Evolutionary conservation across 139 green algal genomes (phyloP).

Genomic region (Chlorella sp.): DNA sequence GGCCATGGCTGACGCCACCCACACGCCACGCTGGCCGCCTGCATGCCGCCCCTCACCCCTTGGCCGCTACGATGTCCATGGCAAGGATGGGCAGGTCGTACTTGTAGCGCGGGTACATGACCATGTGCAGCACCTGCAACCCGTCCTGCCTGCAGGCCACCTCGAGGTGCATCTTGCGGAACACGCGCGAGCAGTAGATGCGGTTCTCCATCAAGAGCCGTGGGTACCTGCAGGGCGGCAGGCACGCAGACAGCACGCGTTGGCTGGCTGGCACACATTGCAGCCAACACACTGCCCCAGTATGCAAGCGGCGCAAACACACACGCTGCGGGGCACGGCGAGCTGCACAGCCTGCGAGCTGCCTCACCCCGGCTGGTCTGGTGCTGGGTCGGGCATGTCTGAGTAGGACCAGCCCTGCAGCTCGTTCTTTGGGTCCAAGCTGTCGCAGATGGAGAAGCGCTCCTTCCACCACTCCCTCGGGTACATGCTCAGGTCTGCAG

Average conservation of each 20-base stretch:
- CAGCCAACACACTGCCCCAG: neutral
- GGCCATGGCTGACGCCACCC: no score
- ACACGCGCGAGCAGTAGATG: conserved; percentile 57
- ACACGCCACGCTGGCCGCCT: no score
- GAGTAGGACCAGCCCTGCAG: conserved; percentile 34
- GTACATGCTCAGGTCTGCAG: conserved; percentile 48
- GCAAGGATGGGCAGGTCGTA: conserved; percentile 75
- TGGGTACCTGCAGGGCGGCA: conserved; percentile 45
- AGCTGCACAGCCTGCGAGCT: neutral
- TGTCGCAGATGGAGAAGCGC: conserved; percentile 52
- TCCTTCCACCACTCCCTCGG: conserved; percentile 45
- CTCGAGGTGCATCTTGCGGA: conserved; percentile 83
- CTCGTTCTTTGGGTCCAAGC: conserved; percentile 43
- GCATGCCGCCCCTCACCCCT: conserved; percentile 5
- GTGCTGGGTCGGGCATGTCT: conserved; percentile 45
- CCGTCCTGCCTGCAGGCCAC: conserved; percentile 59
- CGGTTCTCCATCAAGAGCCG: conserved; percentile 73
- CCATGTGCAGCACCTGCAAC: conserved; percentile 73
- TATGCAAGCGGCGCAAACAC: neutral
- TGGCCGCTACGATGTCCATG: conserved; percentile 63
- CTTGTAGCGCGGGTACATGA: conserved; percentile 62
- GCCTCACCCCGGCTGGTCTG: conserved; percentile 26
- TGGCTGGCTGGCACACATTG: no score
- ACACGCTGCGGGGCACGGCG: neutral
- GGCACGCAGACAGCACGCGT: neutral